A percentile compares a stretch with the other conserved stretches of the same genome.
Conservation (phyloP, 1,284 basidiomycete genomes). For the Marasmius oreades region DNA sequence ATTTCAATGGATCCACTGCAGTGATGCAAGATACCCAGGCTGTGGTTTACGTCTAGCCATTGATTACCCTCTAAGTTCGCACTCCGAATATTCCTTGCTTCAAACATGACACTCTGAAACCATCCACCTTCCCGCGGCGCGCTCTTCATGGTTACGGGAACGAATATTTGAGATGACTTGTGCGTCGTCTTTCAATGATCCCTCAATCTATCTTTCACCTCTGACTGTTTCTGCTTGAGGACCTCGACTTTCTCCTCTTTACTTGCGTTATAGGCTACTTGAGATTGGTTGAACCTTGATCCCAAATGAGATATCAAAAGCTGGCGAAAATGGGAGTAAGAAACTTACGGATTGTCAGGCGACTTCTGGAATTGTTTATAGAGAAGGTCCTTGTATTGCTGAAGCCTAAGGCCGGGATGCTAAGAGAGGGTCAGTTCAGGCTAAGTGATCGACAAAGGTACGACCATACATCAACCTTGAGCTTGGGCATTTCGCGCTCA, state of each 20-base stretch:
- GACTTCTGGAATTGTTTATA: constrained; percentile 88
- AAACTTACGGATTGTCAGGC: constrained; percentile 80
- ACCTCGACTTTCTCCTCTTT: constrained; percentile 81
- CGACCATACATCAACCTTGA: constrained; percentile 64
- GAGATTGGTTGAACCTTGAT: constrained; percentile 76
- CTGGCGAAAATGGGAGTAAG: constrained; percentile 8
- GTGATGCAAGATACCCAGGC: no score
- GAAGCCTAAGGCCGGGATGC: constrained; percentile 79
- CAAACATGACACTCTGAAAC: not conserved
- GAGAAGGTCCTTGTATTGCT: constrained; percentile 81
- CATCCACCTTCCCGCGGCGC: not conserved
- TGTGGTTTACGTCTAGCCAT: no score
- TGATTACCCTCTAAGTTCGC: no score
- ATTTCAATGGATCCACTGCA: no score
- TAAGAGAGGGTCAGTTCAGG: constrained; percentile 27
- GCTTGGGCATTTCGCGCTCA: constrained; percentile 80
- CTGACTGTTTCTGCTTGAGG: constrained; percentile 54
- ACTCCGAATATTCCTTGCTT: no score
- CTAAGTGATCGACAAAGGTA: constrained; percentile 4
- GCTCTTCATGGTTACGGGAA: not conserved
- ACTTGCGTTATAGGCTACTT: constrained; percentile 75
- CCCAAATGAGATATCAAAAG: not conserved
- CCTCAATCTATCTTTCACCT: constrained; percentile 41
- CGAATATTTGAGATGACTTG: not conserved
- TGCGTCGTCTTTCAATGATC: constrained; percentile 15